Conservation (phyloP, 2,329 filamentous ascomycete species). For the Xylariaceae sp. region DNA sequence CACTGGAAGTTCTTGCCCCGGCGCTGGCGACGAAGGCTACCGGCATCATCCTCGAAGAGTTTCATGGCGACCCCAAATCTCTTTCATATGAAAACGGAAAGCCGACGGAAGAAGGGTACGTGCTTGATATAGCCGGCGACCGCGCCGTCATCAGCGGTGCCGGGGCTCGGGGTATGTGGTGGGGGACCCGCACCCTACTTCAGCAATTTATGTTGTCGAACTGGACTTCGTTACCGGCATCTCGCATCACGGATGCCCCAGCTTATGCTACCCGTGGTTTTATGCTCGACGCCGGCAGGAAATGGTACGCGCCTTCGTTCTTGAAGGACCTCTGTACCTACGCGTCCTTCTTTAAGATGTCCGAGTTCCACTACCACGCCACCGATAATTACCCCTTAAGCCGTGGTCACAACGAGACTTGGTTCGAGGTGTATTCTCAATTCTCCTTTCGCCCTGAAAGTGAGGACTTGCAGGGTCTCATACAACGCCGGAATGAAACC, state of each 20-base stretch:
- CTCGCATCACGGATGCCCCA: conserved; percentile 35
- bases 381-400: conserved; percentile 46
- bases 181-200: conserved; percentile 42
- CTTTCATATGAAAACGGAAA: conserved; percentile 44
- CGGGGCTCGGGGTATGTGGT: conserved; percentile 41
- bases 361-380: conserved; percentile 45
- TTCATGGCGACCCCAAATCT: conserved; percentile 22
- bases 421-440: conserved; percentile 41
- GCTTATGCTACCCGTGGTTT: conserved; percentile 41
- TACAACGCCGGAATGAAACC: conserved; percentile 42
- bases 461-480: conserved; percentile 35
- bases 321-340: conserved; percentile 41
- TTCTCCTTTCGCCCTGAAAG: conserved; percentile 38
- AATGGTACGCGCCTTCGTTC: conserved; percentile 38
- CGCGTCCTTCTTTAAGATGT: conserved; percentile 43
- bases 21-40: conserved; percentile 28
- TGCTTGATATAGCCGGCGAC: conserved; percentile 34
- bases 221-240: conserved; percentile 29
- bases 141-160: conserved; percentile 36
- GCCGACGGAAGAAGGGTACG: conserved; percentile 46
- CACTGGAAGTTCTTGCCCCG: conserved; percentile 35
- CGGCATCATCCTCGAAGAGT: conserved; percentile 40
- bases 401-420: conserved; percentile 41
- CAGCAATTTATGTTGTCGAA: conserved; percentile 35
- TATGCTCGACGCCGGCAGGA: conserved; percentile 40